Evolutionary conservation across 1,284 basidiomycete species (phyloP), one percentile per base, ranked within the genome.

Genomic region (Apiotrichum gracile): DNA sequence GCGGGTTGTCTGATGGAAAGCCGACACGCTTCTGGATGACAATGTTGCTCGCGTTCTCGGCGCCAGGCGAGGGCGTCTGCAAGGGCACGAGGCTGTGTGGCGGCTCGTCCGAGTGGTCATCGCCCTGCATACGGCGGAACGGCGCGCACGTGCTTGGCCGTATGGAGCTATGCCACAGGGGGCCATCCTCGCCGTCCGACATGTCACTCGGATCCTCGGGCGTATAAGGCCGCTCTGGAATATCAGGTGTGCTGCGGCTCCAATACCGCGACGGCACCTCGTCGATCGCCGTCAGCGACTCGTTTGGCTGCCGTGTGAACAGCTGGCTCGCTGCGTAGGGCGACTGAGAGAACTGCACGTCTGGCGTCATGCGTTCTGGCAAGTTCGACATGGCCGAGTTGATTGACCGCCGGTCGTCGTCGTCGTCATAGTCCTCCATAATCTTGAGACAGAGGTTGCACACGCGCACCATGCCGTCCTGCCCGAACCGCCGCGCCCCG

Each of bases 361-460:
- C 70, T 16, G 65, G 73, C 52, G 57, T 76, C 57, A 68, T 75
- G 44, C 51, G 73, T 60, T 60, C 73, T 38, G 59, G 75, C 4
- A 51, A 22, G 22, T 22, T 47, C 13, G 54, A 54, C 68, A 67
- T 77, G 58, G 65, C 52, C 2, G 72, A 73, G 47, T 55, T 66
- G 61, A 73, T 69, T 9, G 68, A 70, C 8, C 67, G 63, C 5
- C 67, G 61, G 56, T 73, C 71, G 47, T 78, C 76, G 54, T 90
- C 87, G 46, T 92, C 89, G 61, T 75, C 74, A 64, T 78, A 78
- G 62, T 87, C 88, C 51, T 87, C 85, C 52, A 96, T 82, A 73
- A 93, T 92, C 64, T 89, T 87, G 25, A 96, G 78, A 72, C 96
- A 98, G 21, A 96, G 80, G 67, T 97, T 96, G 77, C 93, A 97